A percentile compares a stretch with the other conserved stretches of the same genome.
phyloP scores from a whole-genome alignment of 495 filamentous ascomycete species.

The Hypoxylon lenormandii region DNA sequence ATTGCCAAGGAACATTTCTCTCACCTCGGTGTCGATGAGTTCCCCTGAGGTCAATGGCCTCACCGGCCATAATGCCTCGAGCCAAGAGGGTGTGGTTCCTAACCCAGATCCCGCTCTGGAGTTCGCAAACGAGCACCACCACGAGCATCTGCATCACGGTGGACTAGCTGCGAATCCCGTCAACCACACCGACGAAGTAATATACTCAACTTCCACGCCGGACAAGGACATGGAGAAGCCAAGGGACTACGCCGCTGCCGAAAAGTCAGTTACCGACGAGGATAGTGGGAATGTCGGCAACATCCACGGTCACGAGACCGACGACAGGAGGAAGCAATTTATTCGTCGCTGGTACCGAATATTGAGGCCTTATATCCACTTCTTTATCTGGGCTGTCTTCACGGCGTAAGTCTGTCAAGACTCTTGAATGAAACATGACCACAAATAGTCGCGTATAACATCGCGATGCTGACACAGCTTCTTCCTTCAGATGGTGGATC shows the following conservation, averaged over 20 bases:
- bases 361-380: slow-evolving; percentile 37
- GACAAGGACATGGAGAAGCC: slow-evolving; percentile 52
- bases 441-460: slow-evolving; percentile 5
- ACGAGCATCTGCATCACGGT: slow-evolving; percentile 65
- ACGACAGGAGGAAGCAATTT: background rate
- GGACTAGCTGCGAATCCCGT: slow-evolving; percentile 56
- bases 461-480: slow-evolving; percentile 29
- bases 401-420: slow-evolving; percentile 48
- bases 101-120: slow-evolving; percentile 59
- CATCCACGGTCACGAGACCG: slow-evolving; percentile 18
- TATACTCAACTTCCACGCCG: slow-evolving; percentile 59
- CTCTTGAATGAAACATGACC: slow-evolving; percentile 15
- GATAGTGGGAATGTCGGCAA: slow-evolving; percentile 52
- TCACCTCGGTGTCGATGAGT: slow-evolving; percentile 30
- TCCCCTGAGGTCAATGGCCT: slow-evolving; percentile 39
- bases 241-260: slow-evolving; percentile 51
- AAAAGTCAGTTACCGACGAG: slow-evolving; percentile 56
- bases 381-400: slow-evolving; percentile 49
- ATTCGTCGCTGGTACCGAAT: slow-evolving; percentile 32
- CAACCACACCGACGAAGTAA: slow-evolving; percentile 61
- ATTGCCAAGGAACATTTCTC: slow-evolving; percentile 11
- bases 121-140: slow-evolving; percentile 61
- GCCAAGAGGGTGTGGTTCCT: slow-evolving; percentile 22
- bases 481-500: slow-evolving; percentile 81
- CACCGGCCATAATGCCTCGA: slow-evolving; percentile 38